A percentile compares a stretch with the other conserved stretches of the same genome.
Evolutionary conservation across 1,284 basidiomycete genomes (phyloP).

Genomic region (Microbotryum violaceum): DNA sequence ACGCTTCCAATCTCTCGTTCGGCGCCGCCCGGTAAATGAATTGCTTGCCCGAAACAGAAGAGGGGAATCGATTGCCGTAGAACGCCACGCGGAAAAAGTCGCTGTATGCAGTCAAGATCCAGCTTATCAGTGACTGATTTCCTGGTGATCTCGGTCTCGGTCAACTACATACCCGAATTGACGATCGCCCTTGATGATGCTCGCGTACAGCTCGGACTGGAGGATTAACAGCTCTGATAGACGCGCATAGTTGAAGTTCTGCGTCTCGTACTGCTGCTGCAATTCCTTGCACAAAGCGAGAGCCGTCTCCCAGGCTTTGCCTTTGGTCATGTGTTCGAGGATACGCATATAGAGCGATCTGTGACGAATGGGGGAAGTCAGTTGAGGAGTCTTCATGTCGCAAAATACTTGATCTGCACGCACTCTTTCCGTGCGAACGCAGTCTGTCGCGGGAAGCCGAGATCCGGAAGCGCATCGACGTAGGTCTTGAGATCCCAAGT

Average conservation of each 20-base stretch:
- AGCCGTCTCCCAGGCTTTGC: conserved; percentile 91
- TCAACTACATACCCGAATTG: conserved; percentile 26
- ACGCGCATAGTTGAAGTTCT: conserved; percentile 79
- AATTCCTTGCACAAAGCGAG: conserved; percentile 79
- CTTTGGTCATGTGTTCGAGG: conserved; percentile 54
- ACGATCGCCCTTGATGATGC: conserved; percentile 38
- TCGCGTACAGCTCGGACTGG: conserved; percentile 51
- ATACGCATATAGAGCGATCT: conserved; percentile 39
- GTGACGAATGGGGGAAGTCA: not conserved
- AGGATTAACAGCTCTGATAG: conserved; percentile 76
- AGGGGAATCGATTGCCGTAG: conserved; percentile 74
- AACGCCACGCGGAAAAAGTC: conserved; percentile 92
- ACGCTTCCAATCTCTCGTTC: conserved; percentile 72
- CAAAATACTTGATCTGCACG: not conserved
- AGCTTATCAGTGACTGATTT: not conserved
- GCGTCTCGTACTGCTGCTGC: conserved; percentile 68
- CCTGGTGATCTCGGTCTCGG: no score
- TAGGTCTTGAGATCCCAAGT: conserved; percentile 68
- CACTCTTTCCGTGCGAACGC: conserved; percentile 85
- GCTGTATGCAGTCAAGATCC: not conserved
- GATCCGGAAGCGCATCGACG: conserved; percentile 50
- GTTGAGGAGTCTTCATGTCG: not conserved
- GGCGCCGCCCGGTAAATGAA: conserved; percentile 87
- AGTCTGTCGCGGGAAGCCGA: conserved; percentile 82
- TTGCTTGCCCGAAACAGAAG: conserved; percentile 71